A percentile compares a stretch with the other conserved stretches of the same genome.
These are phyloP conservation scores for Chalciporus piperatoides DNA, from an alignment of 1,284 basidiomycete genomes.

Conservation along the genomic window DNA sequence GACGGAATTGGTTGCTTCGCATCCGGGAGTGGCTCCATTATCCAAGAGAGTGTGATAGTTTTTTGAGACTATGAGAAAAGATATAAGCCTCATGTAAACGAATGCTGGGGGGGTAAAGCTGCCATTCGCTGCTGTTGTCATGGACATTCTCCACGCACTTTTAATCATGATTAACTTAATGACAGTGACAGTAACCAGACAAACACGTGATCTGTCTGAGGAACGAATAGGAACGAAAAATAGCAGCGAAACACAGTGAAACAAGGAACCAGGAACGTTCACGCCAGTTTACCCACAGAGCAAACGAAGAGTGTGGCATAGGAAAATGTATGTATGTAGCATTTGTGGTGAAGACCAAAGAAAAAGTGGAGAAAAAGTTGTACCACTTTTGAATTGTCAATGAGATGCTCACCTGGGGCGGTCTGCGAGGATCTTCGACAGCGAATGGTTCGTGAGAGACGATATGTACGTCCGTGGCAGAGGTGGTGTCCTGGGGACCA, in stretches of 20 bases:
- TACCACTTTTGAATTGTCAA: not conserved
- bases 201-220: not conserved
- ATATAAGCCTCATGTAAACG: not conserved
- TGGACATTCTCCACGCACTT: not conserved
- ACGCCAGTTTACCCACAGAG: not conserved
- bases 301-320: not conserved
- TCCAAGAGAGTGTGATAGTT: constrained; percentile 5
- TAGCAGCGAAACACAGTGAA: not conserved
- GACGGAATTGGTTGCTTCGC: not conserved
- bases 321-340: not conserved
- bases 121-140: not conserved
- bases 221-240: not conserved
- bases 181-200: not conserved
- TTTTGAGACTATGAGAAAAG: constrained; percentile 5
- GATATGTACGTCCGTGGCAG: not conserved
- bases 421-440: constrained; percentile 1
- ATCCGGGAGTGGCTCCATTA: constrained; percentile 11
- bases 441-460: not conserved
- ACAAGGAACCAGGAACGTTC: not conserved
- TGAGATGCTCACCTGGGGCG: not conserved
- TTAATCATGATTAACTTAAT: not conserved
- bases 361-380: not conserved
- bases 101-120: not conserved
- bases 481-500: not conserved
- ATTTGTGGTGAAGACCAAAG: constrained; percentile 1